Percentiles rank a stretch among this genome's conserved stretches.
These are phyloP conservation scores for Linnemannia exigua DNA, from an alignment of 192 early-diverging fungal species.

Conservation along the genomic window DNA sequence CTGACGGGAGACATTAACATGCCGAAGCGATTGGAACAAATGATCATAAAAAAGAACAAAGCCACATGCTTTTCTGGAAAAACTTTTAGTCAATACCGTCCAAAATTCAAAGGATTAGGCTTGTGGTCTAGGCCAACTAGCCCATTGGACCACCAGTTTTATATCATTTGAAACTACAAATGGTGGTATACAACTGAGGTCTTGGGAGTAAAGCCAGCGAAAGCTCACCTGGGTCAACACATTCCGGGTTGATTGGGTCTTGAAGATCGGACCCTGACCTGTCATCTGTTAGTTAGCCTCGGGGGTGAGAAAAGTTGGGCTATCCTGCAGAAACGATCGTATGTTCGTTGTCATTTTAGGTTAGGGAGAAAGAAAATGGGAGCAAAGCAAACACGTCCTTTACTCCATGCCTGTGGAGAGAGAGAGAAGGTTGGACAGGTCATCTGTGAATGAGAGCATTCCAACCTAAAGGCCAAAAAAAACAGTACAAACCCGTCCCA, in stretches of 20 bases:
- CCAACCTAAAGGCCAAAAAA: neutral
- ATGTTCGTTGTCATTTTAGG: neutral
- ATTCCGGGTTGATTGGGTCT: slow-evolving; percentile 8
- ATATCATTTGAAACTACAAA: neutral
- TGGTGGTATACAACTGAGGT: neutral
- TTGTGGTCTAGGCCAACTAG: slow-evolving; percentile 15
- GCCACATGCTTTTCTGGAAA: neutral
- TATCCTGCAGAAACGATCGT: neutral
- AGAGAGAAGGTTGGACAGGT: slow-evolving; percentile 15
- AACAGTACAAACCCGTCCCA: neutral
- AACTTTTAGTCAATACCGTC: neutral
- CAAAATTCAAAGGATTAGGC: neutral
- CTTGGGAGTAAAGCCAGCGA: neutral
- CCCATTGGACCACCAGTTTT: neutral
- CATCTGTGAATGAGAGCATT: slow-evolving; percentile 12
- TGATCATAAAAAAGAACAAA: neutral
- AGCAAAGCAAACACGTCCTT: slow-evolving; percentile 9
- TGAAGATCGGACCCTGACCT: slow-evolving; percentile 6
- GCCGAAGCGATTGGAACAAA: neutral
- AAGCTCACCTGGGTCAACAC: neutral
- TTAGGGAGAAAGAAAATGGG: neutral
- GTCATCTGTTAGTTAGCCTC: slow-evolving; percentile 7
- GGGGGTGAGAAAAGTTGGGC: neutral
- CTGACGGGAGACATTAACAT: neutral
- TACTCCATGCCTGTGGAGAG: slow-evolving; percentile 8